phyloP scores from a whole-genome alignment of 257 asterid genomes.

The Fraxinus cuspidata region DNA sequence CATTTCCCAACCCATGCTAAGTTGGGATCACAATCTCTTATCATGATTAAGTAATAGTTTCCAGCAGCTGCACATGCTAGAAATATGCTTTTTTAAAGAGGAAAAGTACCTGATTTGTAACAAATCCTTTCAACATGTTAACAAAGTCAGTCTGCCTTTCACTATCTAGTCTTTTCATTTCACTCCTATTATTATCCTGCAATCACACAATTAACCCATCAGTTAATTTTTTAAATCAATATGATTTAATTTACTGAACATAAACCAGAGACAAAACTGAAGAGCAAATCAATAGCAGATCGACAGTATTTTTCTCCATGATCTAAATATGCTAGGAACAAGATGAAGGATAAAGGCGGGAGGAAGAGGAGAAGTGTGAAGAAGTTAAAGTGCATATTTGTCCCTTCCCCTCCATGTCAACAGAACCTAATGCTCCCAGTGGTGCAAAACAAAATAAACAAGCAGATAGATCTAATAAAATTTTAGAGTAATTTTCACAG shows the following conservation, averaged over 20 bases:
- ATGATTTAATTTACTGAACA: slow-evolving; percentile 9
- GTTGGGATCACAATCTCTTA: not conserved
- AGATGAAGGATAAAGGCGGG: not conserved
- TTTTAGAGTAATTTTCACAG: not conserved
- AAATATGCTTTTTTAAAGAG: slow-evolving; percentile 8
- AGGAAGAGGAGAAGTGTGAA: not conserved
- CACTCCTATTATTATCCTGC: slow-evolving; percentile 89
- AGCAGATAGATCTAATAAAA: not conserved
- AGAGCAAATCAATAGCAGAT: not conserved
- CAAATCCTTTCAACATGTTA: slow-evolving; percentile 88
- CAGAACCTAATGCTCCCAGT: not conserved
- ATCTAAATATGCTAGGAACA: not conserved
- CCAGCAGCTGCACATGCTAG: not conserved
- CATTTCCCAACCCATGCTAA: too few species aligned
- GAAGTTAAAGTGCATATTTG: not conserved
- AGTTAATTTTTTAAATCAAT: not conserved
- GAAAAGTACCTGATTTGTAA: slow-evolving; percentile 67
- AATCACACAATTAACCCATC: slow-evolving; percentile 25
- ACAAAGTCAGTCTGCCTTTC: slow-evolving; percentile 75
- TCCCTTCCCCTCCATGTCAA: slow-evolving; percentile 12
- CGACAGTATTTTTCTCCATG: not conserved
- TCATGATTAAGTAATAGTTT: not conserved
- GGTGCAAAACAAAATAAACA: not conserved
- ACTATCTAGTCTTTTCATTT: slow-evolving; percentile 74
- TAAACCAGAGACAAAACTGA: slow-evolving; percentile 4